phyloP scores from a whole-genome alignment of 1,284 basidiomycete genomes.

The Fomitopsis pinicola region DNA sequence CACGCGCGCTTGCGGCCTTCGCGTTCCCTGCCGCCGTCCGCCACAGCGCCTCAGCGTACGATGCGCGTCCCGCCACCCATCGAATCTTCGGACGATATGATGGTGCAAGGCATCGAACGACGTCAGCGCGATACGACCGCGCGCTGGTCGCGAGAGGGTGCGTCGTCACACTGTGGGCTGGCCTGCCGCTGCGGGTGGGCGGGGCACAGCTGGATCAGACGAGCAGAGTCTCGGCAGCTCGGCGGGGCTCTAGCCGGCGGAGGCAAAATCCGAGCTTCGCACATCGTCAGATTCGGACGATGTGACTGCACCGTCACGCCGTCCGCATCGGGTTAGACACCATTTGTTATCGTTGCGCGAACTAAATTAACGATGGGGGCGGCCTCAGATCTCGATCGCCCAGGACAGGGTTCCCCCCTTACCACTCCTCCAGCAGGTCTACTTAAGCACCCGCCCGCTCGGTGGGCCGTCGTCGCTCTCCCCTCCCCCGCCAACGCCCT shows the following conservation, averaged over 20 bases:
- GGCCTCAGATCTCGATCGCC: background rate
- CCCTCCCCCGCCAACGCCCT: slow-evolving; percentile 1
- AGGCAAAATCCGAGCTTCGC: background rate
- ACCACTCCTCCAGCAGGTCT: background rate
- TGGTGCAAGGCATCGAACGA: background rate
- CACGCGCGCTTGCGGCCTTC: background rate
- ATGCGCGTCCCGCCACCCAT: background rate
- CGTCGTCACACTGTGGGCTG: background rate
- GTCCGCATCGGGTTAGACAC: background rate
- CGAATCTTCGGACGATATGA: too few relatives aligned
- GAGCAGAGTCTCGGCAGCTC: slow-evolving; percentile 3
- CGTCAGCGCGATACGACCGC: background rate
- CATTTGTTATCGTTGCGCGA: background rate
- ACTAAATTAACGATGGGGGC: slow-evolving; percentile 1
- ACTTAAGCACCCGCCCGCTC: background rate
- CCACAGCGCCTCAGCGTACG: slow-evolving; percentile 2
- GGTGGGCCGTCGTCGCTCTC: background rate
- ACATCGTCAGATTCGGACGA: background rate
- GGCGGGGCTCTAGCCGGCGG: background rate
- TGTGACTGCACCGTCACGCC: background rate
- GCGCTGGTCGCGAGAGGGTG: background rate
- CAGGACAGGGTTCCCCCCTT: background rate
- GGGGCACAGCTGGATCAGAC: slow-evolving; percentile 2
- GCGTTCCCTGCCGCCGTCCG: background rate
- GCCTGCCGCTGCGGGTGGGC: background rate